These are phyloP conservation scores for Raddia guianensis DNA, from an alignment of 176 grass and related monocot species.

Conservation along the genomic window DNA sequence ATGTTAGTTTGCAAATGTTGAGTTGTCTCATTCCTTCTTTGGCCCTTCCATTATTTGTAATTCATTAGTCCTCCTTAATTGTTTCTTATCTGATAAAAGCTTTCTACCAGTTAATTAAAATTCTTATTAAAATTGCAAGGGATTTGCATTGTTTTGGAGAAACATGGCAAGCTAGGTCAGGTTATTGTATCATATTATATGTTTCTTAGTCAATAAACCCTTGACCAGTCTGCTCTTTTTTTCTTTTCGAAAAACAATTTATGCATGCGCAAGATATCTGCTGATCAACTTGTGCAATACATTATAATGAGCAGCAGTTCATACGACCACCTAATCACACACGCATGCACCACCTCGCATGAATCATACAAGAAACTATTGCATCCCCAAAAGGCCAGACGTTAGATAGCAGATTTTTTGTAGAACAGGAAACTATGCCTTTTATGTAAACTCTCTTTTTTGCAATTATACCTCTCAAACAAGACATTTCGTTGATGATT, in stretches of 20 bases:
- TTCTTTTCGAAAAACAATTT: not conserved
- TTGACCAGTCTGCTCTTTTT: not conserved
- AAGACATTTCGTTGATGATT: conserved; percentile 1
- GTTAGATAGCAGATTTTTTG: not conserved
- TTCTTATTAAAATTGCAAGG: not conserved
- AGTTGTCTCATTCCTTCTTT: not conserved
- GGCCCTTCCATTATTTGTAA: not conserved
- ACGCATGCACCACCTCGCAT: not conserved
- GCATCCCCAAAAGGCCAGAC: conserved; percentile 15
- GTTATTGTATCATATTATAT: conserved; percentile 4
- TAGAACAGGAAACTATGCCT: not conserved
- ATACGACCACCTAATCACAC: not conserved
- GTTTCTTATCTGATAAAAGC: not conserved
- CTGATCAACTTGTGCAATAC: not conserved
- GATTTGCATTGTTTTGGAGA: not conserved
- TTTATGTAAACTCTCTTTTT: not conserved
- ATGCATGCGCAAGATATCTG: not conserved
- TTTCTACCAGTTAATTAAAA: conserved; percentile 1
- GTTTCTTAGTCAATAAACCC: not conserved
- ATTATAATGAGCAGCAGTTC: not conserved
- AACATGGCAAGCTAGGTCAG: conserved; percentile 3
- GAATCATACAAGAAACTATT: conserved; percentile 10
- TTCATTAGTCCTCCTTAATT: conserved; percentile 20
- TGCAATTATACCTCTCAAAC: conserved; percentile 17
- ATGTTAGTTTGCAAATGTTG: not conserved